Conservation (phyloP, 768 basidiomycete species). For the Collybiopsis confluens region DNA sequence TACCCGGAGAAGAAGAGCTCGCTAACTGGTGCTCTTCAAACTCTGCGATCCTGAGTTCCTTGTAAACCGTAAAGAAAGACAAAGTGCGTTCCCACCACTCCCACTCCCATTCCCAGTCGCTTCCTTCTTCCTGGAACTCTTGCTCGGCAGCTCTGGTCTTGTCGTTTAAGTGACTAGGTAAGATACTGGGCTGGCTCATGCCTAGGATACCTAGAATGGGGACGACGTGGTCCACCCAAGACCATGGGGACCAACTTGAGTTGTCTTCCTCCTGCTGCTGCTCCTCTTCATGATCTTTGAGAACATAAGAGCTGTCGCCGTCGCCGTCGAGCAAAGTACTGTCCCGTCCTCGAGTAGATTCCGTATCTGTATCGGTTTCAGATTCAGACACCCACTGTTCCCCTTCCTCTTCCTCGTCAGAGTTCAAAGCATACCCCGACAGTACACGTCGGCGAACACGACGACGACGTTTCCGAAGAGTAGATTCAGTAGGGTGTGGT, state of each 20-base stretch:
- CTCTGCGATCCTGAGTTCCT: slow-evolving; percentile 42
- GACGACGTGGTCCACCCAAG: neutral
- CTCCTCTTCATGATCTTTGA: neutral
- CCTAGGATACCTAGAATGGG: neutral
- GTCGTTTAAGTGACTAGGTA: neutral
- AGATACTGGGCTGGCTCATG: slow-evolving; percentile 1
- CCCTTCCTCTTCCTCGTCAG: slow-evolving; percentile 25
- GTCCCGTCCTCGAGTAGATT: slow-evolving; percentile 12
- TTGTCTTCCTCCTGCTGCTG: neutral
- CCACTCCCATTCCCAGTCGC: slow-evolving; percentile 7
- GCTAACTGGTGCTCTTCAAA: neutral
- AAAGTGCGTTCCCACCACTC: slow-evolving; percentile 40
- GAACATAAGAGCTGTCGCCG: neutral
- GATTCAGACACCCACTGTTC: slow-evolving; percentile 4
- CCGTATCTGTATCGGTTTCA: slow-evolving; percentile 14
- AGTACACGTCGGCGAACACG: slow-evolving; percentile 23
- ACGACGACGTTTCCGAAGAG: slow-evolving; percentile 13
- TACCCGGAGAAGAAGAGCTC: neutral
- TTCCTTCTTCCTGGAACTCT: neutral
- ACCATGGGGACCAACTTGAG: neutral
- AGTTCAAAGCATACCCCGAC: slow-evolving; percentile 37
- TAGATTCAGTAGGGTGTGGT: neutral
- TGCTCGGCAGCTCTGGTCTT: no score
- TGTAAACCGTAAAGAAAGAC: slow-evolving; percentile 52
- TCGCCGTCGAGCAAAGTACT: neutral